These are phyloP conservation scores for Clathrus columnatus DNA, from an alignment of 768 basidiomycete genomes.

Conservation along the genomic window DNA sequence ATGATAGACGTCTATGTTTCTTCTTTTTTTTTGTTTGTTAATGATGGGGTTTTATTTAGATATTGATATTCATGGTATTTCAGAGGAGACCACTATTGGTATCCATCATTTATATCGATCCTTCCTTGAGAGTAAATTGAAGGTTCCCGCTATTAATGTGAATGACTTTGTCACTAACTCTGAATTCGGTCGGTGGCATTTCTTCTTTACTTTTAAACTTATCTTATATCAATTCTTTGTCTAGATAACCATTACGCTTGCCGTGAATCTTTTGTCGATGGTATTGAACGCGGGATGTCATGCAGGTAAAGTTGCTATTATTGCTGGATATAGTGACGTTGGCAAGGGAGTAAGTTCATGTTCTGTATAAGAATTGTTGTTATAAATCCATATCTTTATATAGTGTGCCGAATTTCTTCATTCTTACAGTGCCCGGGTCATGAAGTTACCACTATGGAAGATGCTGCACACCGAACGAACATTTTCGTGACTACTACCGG, in stretches of 20 bases:
- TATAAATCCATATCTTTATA: conserved; percentile 4
- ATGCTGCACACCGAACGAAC: conserved; percentile 84
- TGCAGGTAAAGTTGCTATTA: conserved; percentile 99
- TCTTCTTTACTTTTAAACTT: neutral
- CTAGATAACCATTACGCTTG: conserved; percentile 94
- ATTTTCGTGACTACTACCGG: conserved; percentile 98
- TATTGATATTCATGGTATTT: no score
- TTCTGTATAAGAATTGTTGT: neutral
- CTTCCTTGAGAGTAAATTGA: no score
- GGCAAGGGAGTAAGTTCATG: conserved; percentile 84
- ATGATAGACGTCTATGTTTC: no score
- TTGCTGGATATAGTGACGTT: conserved; percentile 98
- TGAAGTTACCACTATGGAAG: conserved; percentile 98
- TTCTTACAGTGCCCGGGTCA: conserved; percentile 94
- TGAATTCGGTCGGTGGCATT: conserved; percentile 52
- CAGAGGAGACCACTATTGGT: no score
- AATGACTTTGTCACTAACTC: conserved; percentile 99
- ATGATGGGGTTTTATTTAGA: no score
- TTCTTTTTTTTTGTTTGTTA: no score
- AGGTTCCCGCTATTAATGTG: conserved; percentile 98
- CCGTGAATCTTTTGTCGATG: conserved; percentile 98
- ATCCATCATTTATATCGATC: no score
- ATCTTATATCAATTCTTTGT: neutral
- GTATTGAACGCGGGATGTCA: conserved; percentile 99
- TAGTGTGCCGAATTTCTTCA: conserved; percentile 95